A percentile compares a stretch with the other conserved stretches of the same genome.
These are phyloP conservation scores for Claviceps citrina DNA, from an alignment of 2,329 filamentous ascomycete genomes.

Conservation along the genomic window DNA sequence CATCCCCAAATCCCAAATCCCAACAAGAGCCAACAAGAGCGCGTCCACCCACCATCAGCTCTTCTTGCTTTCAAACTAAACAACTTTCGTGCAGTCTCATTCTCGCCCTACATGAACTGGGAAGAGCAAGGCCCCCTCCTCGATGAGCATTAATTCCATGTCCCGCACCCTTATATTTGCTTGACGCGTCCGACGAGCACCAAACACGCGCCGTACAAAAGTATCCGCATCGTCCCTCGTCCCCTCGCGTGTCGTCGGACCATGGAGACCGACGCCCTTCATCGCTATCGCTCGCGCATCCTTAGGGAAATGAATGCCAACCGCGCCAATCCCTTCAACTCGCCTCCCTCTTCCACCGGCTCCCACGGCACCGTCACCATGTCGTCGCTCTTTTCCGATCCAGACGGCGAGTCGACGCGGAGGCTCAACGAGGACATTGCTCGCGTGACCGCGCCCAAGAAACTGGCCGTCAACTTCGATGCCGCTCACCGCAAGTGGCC, in stretches of 20 bases:
- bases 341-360: slow-evolving; percentile 41
- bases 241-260: slow-evolving; percentile 13
- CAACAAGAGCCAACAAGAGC: too few relatives aligned
- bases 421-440: slow-evolving; percentile 34
- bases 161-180: slow-evolving; percentile 6
- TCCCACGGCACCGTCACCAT: slow-evolving; percentile 41
- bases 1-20: too few relatives aligned
- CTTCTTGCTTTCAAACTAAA: neutral
- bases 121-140: neutral
- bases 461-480: slow-evolving; percentile 28
- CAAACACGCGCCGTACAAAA: neutral
- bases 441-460: slow-evolving; percentile 24
- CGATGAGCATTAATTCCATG: slow-evolving; percentile 1
- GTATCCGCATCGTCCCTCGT: neutral
- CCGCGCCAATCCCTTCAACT: slow-evolving; percentile 41
- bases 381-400: slow-evolving; percentile 37
- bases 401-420: slow-evolving; percentile 38
- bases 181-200: neutral
- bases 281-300: slow-evolving; percentile 31
- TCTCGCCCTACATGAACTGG: neutral
- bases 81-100: too few relatives aligned
- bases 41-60: slow-evolving; percentile 11
- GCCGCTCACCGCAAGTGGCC: slow-evolving; percentile 36
- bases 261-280: slow-evolving; percentile 28
- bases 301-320: slow-evolving; percentile 37